Evolutionary conservation across 73 alveolate species (phyloP).

Genomic region (Paraurostyla sp.): DNA sequence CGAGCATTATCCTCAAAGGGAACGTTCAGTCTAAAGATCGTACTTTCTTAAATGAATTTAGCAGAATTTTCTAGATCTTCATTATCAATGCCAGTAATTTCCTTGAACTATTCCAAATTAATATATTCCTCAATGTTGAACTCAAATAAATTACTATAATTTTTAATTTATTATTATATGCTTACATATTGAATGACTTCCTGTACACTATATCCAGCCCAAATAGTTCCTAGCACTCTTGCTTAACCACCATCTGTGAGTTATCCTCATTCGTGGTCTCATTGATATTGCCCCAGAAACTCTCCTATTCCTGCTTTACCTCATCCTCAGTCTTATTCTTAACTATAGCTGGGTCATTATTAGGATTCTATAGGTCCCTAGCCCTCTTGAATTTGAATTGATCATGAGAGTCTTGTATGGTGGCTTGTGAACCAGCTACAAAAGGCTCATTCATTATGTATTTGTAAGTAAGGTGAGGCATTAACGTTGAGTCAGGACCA

Average conservation of each 20-base stretch:
- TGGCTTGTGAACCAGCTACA: constrained; percentile 28
- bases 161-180: not conserved
- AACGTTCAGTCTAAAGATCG: constrained; percentile 1
- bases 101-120: not conserved
- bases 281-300: not conserved
- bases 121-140: constrained; percentile 33
- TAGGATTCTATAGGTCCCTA: constrained; percentile 11
- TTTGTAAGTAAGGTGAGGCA: constrained; percentile 57
- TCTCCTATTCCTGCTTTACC: not conserved
- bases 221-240: constrained; percentile 8
- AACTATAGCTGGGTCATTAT: constrained; percentile 6
- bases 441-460: constrained; percentile 65
- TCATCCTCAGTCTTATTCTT: constrained; percentile 20
- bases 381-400: constrained; percentile 15
- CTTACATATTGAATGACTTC: constrained; percentile 13
- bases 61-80: not conserved
- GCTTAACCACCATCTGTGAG: constrained; percentile 8
- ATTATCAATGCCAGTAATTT: constrained; percentile 3
- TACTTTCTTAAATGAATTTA: not conserved
- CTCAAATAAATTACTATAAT: constrained; percentile 31
- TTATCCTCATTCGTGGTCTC: not conserved
- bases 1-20: not conserved
- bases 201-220: not conserved
- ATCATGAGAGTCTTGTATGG: not conserved
- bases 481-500: constrained; percentile 15